Evolutionary conservation across 2,329 filamentous ascomycete genomes (phyloP).

Genomic region (Fusarium sp.): DNA sequence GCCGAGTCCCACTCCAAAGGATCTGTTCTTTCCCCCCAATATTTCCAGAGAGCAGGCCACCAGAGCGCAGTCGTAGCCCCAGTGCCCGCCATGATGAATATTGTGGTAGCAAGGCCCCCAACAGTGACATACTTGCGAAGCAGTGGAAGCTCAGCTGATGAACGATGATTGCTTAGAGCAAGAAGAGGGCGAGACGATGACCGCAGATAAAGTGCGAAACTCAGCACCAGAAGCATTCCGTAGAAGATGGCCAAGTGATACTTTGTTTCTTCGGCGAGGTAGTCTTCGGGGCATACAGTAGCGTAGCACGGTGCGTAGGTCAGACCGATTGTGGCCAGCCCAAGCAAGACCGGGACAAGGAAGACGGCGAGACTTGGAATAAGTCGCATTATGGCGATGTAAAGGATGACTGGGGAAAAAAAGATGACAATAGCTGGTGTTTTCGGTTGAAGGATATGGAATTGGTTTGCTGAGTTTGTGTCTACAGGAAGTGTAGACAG

Average conservation of each 20-base stretch:
- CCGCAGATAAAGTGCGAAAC: neutral
- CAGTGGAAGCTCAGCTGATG: conserved; percentile 4
- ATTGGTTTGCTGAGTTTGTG: neutral
- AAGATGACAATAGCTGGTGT: neutral
- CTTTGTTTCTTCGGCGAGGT: conserved; percentile 4
- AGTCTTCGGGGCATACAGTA: conserved; percentile 9
- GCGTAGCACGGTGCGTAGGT: conserved; percentile 9
- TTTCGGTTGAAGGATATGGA: neutral
- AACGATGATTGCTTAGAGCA: neutral
- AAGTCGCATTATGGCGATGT: neutral
- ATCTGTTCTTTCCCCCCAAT: conserved; percentile 16
- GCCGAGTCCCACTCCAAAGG: conserved; percentile 17
- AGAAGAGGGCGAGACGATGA: neutral
- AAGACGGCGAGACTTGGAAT: neutral
- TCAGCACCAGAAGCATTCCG: neutral
- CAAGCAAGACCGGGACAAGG: neutral
- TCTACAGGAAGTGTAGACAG: neutral
- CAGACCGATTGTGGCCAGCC: neutral
- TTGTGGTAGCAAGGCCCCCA: neutral
- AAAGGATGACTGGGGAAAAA: neutral
- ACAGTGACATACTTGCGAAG: conserved; percentile 6
- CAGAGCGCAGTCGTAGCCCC: conserved; percentile 9
- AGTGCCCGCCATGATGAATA: neutral
- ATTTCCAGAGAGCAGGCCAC: conserved; percentile 9
- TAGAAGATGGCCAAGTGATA: conserved; percentile 10